A percentile compares a stretch with the other conserved stretches of the same genome.
These are phyloP conservation scores for Chalciporus pseudorubinellus DNA, from an alignment of 768 basidiomycete genomes.

Conservation along the genomic window DNA sequence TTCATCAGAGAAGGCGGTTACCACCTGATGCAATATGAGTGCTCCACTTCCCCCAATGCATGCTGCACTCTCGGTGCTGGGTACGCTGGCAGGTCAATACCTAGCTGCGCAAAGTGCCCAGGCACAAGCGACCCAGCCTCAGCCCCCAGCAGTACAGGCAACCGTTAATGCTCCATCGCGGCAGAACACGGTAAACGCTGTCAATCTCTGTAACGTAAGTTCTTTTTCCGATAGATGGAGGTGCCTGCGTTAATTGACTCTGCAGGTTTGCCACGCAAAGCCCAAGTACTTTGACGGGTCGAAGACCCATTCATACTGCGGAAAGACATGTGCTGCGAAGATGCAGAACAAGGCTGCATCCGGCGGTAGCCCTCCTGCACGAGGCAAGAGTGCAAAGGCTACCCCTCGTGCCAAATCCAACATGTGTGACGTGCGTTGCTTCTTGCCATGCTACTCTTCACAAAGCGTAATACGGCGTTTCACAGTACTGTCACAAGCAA, in stretches of 20 bases:
- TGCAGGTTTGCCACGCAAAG: conserved; percentile 51
- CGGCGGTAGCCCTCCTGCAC: conserved; percentile 27
- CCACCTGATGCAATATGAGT: conserved; percentile 23
- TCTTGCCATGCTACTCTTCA: conserved; percentile 3
- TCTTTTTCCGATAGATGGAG: conserved; percentile 2
- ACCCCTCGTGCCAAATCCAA: conserved; percentile 26
- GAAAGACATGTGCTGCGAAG: conserved; percentile 57
- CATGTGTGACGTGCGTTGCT: conserved; percentile 50
- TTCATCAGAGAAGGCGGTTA: conserved; percentile 9
- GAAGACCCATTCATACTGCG: conserved; percentile 56
- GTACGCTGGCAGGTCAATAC: conserved; percentile 37
- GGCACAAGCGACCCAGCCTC: conserved; percentile 26
- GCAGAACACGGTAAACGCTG: conserved; percentile 26
- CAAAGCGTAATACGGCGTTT: background rate
- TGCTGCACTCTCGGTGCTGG: conserved; percentile 35
- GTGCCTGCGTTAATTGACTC: conserved; percentile 1
- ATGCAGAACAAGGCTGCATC: conserved; percentile 31
- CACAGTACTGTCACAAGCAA: conserved; percentile 55
- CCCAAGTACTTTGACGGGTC: conserved; percentile 57
- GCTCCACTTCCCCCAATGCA: conserved; percentile 35
- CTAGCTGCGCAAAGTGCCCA: conserved; percentile 31
- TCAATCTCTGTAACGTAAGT: conserved; percentile 52
- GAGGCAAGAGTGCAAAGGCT: conserved; percentile 25
- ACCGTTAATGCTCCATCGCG: conserved; percentile 4
- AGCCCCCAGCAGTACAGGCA: conserved; percentile 26